Percentiles rank a stretch among this genome's conserved stretches.
phyloP scores from a whole-genome alignment of 805 yeast species.

The Metschnikowia drakensbergensis region DNA sequence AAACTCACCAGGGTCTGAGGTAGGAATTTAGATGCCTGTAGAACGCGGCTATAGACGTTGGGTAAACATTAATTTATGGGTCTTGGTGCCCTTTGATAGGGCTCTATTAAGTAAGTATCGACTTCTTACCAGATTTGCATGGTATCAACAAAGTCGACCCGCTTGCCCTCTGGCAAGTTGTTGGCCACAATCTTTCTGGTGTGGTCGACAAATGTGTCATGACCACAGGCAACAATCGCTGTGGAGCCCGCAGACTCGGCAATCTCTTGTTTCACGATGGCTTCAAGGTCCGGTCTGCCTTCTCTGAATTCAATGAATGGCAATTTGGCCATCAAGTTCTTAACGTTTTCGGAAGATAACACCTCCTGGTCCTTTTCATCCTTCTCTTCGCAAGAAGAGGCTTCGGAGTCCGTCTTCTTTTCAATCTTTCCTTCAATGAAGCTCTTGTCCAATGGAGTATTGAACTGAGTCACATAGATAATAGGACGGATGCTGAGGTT shows the following conservation, averaged over 20 bases:
- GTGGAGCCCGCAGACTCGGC: conserved; percentile 34
- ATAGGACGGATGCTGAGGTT: conserved; percentile 33
- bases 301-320: conserved; percentile 40
- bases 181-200: conserved; percentile 46
- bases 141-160: conserved; percentile 72
- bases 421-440: conserved; percentile 13
- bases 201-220: conserved; percentile 53
- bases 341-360: conserved; percentile 9
- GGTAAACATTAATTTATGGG: neutral
- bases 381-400: conserved; percentile 7
- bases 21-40: neutral
- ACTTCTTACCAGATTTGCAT: conserved; percentile 58
- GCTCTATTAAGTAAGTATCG: neutral
- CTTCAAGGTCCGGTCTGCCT: conserved; percentile 41
- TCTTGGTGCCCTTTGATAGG: neutral
- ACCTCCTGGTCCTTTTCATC: conserved; percentile 6
- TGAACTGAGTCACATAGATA: conserved; percentile 28
- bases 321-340: conserved; percentile 22
- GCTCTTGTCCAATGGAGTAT: conserved; percentile 17
- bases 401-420: neutral
- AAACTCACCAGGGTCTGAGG: conserved; percentile 1
- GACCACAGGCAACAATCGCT: conserved; percentile 62
- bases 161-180: conserved; percentile 37
- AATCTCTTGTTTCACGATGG: conserved; percentile 36
- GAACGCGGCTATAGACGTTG: neutral